Evolutionary conservation across 352 stramenopile species (phyloP).

Genomic region (Pythium phragmiticola): DNA sequence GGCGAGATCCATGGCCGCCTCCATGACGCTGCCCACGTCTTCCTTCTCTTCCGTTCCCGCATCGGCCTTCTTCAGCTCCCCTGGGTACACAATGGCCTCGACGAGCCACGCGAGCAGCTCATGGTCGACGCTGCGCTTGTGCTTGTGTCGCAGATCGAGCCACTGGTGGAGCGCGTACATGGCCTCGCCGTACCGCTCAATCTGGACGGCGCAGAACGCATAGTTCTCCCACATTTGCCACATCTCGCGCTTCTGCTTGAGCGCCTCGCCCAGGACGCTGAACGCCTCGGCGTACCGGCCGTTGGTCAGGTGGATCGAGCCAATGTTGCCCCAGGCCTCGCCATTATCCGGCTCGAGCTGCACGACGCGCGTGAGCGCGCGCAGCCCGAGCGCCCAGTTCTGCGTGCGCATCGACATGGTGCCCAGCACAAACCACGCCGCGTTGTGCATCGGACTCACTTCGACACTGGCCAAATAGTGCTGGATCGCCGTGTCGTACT

Average conservation of each 20-base stretch:
- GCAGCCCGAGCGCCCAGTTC: conserved; percentile 83
- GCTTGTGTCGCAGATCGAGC: conserved; percentile 76
- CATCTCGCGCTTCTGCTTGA: conserved; percentile 90
- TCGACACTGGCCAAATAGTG: conserved; percentile 85
- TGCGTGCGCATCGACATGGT: conserved; percentile 89
- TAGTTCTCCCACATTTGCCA: conserved; percentile 95
- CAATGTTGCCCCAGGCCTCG: conserved; percentile 95
- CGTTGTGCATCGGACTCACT: conserved; percentile 89
- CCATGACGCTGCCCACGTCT: conserved; percentile 26
- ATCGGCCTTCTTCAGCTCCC: conserved; percentile 43
- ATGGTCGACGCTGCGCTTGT: conserved; percentile 73
- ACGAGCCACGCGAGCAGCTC: conserved; percentile 83
- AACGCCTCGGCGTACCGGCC: conserved; percentile 78
- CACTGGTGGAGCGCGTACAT: conserved; percentile 86
- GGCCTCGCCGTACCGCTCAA: conserved; percentile 65
- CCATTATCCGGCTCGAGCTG: conserved; percentile 93
- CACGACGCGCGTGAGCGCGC: conserved; percentile 91
- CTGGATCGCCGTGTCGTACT: conserved; percentile 67
- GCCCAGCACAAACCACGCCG: conserved; percentile 93
- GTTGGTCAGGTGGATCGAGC: conserved; percentile 90
- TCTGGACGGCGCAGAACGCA: conserved; percentile 75
- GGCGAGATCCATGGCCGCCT: conserved; percentile 18
- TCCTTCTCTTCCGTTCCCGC: conserved; percentile 26
- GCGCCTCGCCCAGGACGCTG: conserved; percentile 76
- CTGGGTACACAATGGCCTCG: conserved; percentile 70